phyloP scores from a whole-genome alignment of 768 basidiomycete genomes.

The Lanmaoa rubissima region DNA sequence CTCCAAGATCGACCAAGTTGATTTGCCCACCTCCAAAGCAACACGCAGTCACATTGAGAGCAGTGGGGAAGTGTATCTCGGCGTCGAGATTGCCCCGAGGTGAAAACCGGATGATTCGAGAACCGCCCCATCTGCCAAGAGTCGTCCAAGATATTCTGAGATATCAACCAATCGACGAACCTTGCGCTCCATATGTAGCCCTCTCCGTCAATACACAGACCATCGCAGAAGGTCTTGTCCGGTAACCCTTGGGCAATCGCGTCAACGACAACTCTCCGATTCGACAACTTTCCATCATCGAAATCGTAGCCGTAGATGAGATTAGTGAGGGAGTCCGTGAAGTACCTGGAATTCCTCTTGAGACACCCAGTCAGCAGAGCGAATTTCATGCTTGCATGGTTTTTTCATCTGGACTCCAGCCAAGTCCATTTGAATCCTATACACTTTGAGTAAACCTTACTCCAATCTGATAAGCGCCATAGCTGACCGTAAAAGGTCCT shows the following conservation, averaged over 20 bases:
- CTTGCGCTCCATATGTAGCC: conserved; percentile 67
- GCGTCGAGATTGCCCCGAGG: conserved; percentile 53
- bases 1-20: conserved; percentile 2
- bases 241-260: conserved; percentile 51
- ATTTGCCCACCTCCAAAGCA: conserved; percentile 50
- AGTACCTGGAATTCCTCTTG: conserved; percentile 47
- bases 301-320: conserved; percentile 60
- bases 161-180: conserved; percentile 30
- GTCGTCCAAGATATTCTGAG: not conserved
- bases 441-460: not conserved
- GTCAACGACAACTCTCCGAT: conserved; percentile 58
- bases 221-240: conserved; percentile 56
- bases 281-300: conserved; percentile 51
- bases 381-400: conserved; percentile 16
- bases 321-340: conserved; percentile 66
- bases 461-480: conserved; percentile 4
- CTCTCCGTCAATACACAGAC: conserved; percentile 61
- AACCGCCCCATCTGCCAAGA: conserved; percentile 59
- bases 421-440: conserved; percentile 23
- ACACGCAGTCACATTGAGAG: conserved; percentile 61
- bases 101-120: conserved; percentile 53
- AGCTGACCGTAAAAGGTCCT: conserved; percentile 61
- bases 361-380: conserved; percentile 6
- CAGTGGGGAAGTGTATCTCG: conserved; percentile 60
- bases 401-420: conserved; percentile 22